Conservation (phyloP, 495 filamentous ascomycete genomes). For the Margaritispora aquatica region DNA sequence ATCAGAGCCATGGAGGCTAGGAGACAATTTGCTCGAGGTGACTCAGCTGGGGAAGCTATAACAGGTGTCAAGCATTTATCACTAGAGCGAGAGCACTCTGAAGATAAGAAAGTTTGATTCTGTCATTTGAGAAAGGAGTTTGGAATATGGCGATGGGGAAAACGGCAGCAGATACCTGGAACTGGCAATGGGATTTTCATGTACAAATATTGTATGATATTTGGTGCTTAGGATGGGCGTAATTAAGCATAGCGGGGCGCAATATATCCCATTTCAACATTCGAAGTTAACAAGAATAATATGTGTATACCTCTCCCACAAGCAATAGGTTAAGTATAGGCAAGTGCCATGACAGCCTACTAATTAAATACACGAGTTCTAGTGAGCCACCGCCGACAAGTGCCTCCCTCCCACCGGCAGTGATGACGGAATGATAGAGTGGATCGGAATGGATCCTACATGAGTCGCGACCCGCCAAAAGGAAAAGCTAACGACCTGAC, state of each 20-base stretch:
- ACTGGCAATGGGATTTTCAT: neutral
- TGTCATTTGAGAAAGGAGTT: conserved; percentile 7
- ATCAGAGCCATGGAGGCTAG: neutral
- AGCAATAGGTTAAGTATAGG: too few relatives aligned
- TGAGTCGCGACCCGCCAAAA: too few relatives aligned
- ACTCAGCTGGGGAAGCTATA: conserved; percentile 42
- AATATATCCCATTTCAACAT: conserved; percentile 1
- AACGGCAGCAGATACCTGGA: conserved; percentile 15
- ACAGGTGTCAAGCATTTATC: conserved; percentile 35
- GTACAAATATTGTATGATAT: neutral
- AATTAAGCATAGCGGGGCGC: conserved; percentile 17
- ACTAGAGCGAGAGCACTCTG: conserved; percentile 11
- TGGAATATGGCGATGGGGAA: neutral
- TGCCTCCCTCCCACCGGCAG: too few relatives aligned
- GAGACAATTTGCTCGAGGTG: neutral
- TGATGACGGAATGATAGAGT: too few relatives aligned
- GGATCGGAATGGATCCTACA: too few relatives aligned
- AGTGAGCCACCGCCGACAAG: too few relatives aligned
- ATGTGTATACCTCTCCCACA: too few relatives aligned
- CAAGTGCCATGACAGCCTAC: too few relatives aligned
- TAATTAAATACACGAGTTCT: too few relatives aligned
- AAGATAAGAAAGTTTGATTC: conserved; percentile 15
- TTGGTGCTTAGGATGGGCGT: neutral
- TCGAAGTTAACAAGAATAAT: too few relatives aligned
- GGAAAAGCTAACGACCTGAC: too few relatives aligned